Conservation (phyloP, 495 filamentous ascomycete genomes). For the Aspergillus egyptiacus region DNA sequence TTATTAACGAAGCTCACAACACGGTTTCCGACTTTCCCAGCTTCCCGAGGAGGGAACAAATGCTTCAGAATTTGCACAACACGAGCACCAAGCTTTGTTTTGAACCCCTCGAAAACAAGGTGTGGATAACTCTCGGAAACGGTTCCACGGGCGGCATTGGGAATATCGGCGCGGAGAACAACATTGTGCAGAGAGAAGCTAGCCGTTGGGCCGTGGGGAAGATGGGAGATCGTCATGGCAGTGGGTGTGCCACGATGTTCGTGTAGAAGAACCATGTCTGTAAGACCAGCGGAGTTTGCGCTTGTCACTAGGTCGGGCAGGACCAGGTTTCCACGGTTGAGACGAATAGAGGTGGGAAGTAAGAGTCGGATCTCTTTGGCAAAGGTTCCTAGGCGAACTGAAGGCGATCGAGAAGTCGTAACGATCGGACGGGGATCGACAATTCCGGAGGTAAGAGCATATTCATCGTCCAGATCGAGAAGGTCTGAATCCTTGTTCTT, state of each 20-base stretch:
- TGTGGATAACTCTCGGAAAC: slow-evolving; percentile 93
- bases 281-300: slow-evolving; percentile 69
- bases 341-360: slow-evolving; percentile 80
- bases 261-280: slow-evolving; percentile 82
- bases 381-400: slow-evolving; percentile 75
- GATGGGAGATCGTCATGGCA: slow-evolving; percentile 80
- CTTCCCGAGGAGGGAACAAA: slow-evolving; percentile 85
- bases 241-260: slow-evolving; percentile 93
- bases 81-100: slow-evolving; percentile 69
- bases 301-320: slow-evolving; percentile 77
- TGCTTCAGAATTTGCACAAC: slow-evolving; percentile 91
- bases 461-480: slow-evolving; percentile 92
- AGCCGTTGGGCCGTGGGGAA: slow-evolving; percentile 89
- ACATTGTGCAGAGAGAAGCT: slow-evolving; percentile 94
- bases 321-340: slow-evolving; percentile 88
- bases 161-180: slow-evolving; percentile 88
- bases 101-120: slow-evolving; percentile 93
- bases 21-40: slow-evolving; percentile 73
- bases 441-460: slow-evolving; percentile 75
- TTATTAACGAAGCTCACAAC: slow-evolving; percentile 93
- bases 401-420: slow-evolving; percentile 85
- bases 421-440: slow-evolving; percentile 85
- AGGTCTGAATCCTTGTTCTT: slow-evolving; percentile 36
- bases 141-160: slow-evolving; percentile 77
- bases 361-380: slow-evolving; percentile 94